Evolutionary conservation across 169 alveolate species (phyloP).

Genomic region (Fabrea salina): DNA sequence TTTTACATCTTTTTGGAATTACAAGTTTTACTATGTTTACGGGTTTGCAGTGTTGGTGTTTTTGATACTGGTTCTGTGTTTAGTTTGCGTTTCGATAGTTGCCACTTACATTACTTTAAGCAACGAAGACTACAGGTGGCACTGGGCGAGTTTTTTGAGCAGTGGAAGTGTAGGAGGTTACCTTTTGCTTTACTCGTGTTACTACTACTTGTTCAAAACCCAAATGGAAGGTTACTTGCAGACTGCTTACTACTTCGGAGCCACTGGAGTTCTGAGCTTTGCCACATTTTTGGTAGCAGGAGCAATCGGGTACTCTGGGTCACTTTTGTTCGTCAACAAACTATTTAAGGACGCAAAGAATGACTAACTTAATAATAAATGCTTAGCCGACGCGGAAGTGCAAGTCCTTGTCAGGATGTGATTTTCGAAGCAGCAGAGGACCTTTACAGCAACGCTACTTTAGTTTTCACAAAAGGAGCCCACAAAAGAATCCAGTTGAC

Average conservation of each 20-base stretch:
- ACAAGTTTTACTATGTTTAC: conserved; percentile 49
- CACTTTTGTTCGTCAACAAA: neutral
- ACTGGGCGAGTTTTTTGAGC: conserved; percentile 37
- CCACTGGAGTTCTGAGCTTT: neutral
- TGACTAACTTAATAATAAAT: conserved; percentile 15
- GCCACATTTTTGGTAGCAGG: neutral
- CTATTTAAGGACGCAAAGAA: neutral
- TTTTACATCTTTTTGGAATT: conserved; percentile 43
- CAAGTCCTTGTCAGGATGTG: too few species aligned
- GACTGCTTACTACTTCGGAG: conserved; percentile 15
- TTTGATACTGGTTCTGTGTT: conserved; percentile 3
- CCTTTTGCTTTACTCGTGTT: conserved; percentile 32
- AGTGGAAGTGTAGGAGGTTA: conserved; percentile 33
- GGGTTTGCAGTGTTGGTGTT: conserved; percentile 35
- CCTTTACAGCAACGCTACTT: conserved; percentile 7
- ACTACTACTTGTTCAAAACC: conserved; percentile 37
- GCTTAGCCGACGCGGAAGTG: too few species aligned
- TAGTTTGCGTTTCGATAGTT: conserved; percentile 37
- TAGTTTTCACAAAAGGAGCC: conserved; percentile 23
- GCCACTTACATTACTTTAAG: conserved; percentile 33
- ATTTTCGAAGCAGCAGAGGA: conserved; percentile 34
- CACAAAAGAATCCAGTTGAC: conserved; percentile 4
- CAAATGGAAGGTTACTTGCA: conserved; percentile 19
- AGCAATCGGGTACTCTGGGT: conserved; percentile 26
- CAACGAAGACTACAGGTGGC: conserved; percentile 51